Conservation (phyloP, 331 rosid species). For the Erythrophleum ivorense region DNA sequence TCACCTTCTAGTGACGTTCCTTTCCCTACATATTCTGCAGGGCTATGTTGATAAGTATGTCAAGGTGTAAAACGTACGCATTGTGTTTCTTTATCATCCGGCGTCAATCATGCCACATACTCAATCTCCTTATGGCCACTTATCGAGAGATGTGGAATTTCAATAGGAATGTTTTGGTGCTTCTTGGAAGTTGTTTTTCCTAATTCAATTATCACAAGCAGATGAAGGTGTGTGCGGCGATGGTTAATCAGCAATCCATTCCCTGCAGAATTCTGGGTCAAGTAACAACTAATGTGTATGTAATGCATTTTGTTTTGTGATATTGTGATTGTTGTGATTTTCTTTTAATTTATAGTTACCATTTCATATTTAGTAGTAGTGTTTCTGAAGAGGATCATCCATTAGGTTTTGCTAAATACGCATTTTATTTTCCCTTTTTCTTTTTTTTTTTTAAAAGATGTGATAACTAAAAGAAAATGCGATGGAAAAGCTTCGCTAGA, state of each 20-base stretch:
- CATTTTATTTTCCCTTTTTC: not conserved
- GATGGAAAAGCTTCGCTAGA: not conserved
- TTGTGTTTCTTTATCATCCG: constrained; percentile 17
- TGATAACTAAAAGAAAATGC: constrained; percentile 30
- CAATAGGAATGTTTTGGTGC: constrained; percentile 11
- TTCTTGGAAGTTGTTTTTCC: constrained; percentile 28
- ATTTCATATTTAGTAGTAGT: constrained; percentile 39
- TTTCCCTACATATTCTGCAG: constrained; percentile 53
- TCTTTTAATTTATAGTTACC: constrained; percentile 23
- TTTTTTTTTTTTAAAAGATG: constrained; percentile 28
- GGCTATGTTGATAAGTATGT: constrained; percentile 83
- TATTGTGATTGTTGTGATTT: constrained; percentile 33
- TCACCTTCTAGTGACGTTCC: constrained; percentile 22
- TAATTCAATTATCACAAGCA: constrained; percentile 24
- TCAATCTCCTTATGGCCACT: not conserved
- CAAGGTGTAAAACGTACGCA: not conserved
- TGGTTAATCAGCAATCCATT: constrained; percentile 38
- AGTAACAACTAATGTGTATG: constrained; percentile 48
- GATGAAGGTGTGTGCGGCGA: constrained; percentile 33
- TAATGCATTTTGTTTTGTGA: constrained; percentile 43
- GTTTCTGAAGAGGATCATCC: constrained; percentile 30
- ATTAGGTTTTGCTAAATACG: constrained; percentile 19
- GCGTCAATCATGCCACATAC: constrained; percentile 13
- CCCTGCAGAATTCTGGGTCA: constrained; percentile 42
- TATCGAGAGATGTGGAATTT: constrained; percentile 23